Evolutionary conservation across 495 filamentous ascomycete genomes (phyloP), one percentile per base, ranked within the genome.

Genomic region (Halenospora varia): DNA sequence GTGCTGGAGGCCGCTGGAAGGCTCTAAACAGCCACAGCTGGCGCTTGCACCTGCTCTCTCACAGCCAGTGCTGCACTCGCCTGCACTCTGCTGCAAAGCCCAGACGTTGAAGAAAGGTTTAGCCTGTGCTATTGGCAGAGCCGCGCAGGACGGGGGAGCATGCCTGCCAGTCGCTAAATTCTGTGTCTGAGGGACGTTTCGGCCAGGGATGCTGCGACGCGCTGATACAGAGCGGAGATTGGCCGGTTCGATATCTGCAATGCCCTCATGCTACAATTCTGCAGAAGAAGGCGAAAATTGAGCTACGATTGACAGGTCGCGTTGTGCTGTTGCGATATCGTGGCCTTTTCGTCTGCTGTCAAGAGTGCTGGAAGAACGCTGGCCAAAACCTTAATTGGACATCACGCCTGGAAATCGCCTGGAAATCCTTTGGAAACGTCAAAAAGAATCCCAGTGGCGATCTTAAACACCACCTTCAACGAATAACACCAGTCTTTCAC

Each of bases 191-290:
- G 23, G 9, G 8, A 9, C 17, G 60, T 62, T 62, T 62, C 60
- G 46, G 49, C 39, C 51, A 26, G 49, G 60, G 54, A 55, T 58
- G 4, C 29, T 62, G 47, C 17, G 18, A 62, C 60, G 23, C 11
- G 2, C 40, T 42, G 41, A 46, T 8, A 25, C 44, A n/a, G 8
- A 17, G 15, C 13, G 42, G 42, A 20, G 42, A 35, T 35, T 35
- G 29, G 29, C 29, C 13, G 29, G 29, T 35, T 35, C 13, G 29
- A 35, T 6, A 35, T 35, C 29, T 13, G 4, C 4, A 35, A 13
- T 13, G 13, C 29, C 29, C 29, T 35, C 29, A 35, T 35, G 29
- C 29, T 35, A 13, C 29, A 13, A 35, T 4, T 13, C 29, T 6
- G 13, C 29, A 35, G 29, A 4, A 13, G 29, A 35, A 35, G 13